Conservation (phyloP, 148 eudicot genomes). For the Polygonum aviculare region DNA sequence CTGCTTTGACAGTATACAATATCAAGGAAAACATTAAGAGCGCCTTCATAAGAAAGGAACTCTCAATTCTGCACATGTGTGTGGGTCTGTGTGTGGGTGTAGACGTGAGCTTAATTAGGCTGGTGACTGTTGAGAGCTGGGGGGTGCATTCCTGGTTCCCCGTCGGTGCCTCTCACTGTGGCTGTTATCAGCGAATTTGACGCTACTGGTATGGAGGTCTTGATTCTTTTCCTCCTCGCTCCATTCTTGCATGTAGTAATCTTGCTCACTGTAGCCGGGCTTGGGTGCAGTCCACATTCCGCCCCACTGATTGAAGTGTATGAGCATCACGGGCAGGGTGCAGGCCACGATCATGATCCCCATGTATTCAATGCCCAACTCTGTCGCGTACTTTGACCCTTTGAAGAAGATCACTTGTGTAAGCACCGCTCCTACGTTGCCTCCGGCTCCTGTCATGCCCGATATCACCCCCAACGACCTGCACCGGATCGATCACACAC, state of each 20-base stretch:
- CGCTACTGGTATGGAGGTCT: background rate
- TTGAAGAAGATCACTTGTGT: conserved; percentile 47
- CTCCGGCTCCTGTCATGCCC: conserved; percentile 71
- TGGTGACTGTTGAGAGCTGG: background rate
- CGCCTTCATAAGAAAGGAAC: too few species aligned
- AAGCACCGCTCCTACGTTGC: conserved; percentile 52
- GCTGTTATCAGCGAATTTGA: background rate
- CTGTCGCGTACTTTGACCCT: conserved; percentile 33
- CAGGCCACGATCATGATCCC: conserved; percentile 40
- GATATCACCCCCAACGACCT: conserved; percentile 66
- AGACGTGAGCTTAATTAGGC: background rate
- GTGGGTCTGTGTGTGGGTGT: too few species aligned
- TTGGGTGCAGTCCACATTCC: conserved; percentile 51
- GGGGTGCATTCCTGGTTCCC: background rate
- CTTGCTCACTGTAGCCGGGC: conserved; percentile 8
- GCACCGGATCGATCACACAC: background rate
- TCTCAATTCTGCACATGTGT: too few species aligned
- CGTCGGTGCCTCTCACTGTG: background rate
- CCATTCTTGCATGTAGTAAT: conserved; percentile 14
- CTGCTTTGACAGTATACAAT: background rate
- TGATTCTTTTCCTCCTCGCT: background rate
- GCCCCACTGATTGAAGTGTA: conserved; percentile 57
- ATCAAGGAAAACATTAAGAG: background rate
- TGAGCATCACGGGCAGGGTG: conserved; percentile 27
- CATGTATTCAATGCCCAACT: conserved; percentile 41